Evolutionary conservation across 2,329 filamentous ascomycete genomes (phyloP), one percentile per base, ranked within the genome.

Genomic region (Trichoderma endophyticum): DNA sequence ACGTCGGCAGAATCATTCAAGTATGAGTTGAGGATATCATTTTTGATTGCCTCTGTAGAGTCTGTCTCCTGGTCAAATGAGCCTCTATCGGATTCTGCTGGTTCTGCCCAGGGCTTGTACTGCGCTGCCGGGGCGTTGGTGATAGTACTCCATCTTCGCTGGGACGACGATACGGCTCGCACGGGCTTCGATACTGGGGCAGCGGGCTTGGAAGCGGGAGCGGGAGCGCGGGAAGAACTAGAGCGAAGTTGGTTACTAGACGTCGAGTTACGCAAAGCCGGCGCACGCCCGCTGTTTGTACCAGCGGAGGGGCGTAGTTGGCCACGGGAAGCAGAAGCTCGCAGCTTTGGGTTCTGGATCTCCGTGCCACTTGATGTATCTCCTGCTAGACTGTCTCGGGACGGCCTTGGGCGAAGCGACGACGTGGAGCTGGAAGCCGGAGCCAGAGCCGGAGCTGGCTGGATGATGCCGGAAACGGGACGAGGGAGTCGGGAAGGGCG

Each of bases 331-430:
- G 81, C 68, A n/a, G 82, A 77, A 30, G 81, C 73, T 34, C 84
- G 82, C 14, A 85, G 78, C 69, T 82, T 82, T 18, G 83, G 82
- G 60, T 80, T 81, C 72, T 81, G 81, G 57, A 84, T 74, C 32
- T 82, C 80, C 24, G 76, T 77, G 56, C 70, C 74, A 6, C 73
- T 70, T 8, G 75, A 68, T 24, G 63, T 71, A 43, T 65, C 56
- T 62, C 62, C 72, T 4, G 71, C 65, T 14, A 80, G 71, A 51
- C 75, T 78, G 34, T 81, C 79, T 43, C 77, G 75, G 1, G 81
- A 80, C 5, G 79, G 75, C 4, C 75, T 73, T 21, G 77, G 73
- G 4, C 80, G 78, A 71, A 81, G 71, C 11, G 80, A 78, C 4
- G 80, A 78, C 4, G 78, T 65, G 1, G 79, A 60, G 30, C 36